phyloP scores from a whole-genome alignment of 768 basidiomycete genomes.

The Suillus americanus region DNA sequence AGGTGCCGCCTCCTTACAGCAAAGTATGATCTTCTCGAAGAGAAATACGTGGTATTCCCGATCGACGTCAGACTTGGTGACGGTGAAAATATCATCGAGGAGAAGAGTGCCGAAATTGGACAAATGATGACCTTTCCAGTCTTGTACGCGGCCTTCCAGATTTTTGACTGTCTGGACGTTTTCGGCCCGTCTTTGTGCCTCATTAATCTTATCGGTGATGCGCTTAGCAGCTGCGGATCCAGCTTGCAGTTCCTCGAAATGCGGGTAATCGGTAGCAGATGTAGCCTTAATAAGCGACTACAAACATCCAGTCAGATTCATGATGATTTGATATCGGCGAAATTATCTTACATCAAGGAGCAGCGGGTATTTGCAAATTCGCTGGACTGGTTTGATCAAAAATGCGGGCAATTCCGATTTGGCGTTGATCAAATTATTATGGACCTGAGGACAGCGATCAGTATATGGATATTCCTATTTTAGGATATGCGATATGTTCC shows the following conservation, averaged over 20 bases:
- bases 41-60: conserved; percentile 98
- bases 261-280: conserved; percentile 58
- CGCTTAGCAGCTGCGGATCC: conserved; percentile 88
- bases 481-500: conserved; percentile 9
- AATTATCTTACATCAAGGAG: conserved; percentile 70
- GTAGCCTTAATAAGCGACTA: conserved; percentile 79
- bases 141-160: conserved; percentile 84
- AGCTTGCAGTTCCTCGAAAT: conserved; percentile 77
- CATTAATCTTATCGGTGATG: conserved; percentile 94
- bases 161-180: conserved; percentile 89
- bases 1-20: conserved; percentile 88
- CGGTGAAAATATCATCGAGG: conserved; percentile 92
- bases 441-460: conserved; percentile 45
- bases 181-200: conserved; percentile 88
- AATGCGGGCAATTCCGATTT: conserved; percentile 94
- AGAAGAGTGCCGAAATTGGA: conserved; percentile 92
- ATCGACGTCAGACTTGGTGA: conserved; percentile 94
- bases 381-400: conserved; percentile 97
- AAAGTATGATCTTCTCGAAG: conserved; percentile 98
- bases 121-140: conserved; percentile 98
- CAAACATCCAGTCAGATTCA: conserved; percentile 11
- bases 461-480: conserved; percentile 22
- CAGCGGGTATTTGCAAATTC: conserved; percentile 97
- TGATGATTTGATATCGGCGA: conserved; percentile 15
- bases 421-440: conserved; percentile 84